Percentiles rank a stretch among this genome's conserved stretches.
Evolutionary conservation across 2,329 filamentous ascomycete species (phyloP).

Genomic region (Claviceps africana): DNA sequence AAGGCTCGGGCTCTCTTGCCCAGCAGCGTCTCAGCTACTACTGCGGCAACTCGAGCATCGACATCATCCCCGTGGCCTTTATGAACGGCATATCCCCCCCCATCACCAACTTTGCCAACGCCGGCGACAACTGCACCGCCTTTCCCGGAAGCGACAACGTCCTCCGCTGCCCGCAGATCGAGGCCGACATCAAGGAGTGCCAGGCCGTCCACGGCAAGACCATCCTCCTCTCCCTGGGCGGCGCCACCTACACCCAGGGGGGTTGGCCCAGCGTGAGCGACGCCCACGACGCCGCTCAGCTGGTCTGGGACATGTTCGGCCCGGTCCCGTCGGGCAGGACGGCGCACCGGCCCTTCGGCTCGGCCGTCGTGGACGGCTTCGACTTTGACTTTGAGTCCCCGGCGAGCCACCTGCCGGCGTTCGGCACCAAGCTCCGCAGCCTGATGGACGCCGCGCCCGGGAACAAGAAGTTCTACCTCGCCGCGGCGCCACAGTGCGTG

Average conservation of each 20-base stretch:
- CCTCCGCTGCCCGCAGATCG: conserved; percentile 49
- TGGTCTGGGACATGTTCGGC: conserved; percentile 60
- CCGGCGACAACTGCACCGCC: conserved; percentile 44
- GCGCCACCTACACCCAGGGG: conserved; percentile 54
- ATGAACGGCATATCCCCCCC: conserved; percentile 41
- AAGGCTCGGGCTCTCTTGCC: conserved; percentile 10
- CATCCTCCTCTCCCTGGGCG: conserved; percentile 58
- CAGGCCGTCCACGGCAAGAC: conserved; percentile 51
- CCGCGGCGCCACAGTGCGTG: conserved; percentile 53
- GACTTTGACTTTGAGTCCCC: conserved; percentile 60
- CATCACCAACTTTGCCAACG: conserved; percentile 50
- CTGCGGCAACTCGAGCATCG: conserved; percentile 3
- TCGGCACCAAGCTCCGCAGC: conserved; percentile 42
- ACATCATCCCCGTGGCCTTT: conserved; percentile 50
- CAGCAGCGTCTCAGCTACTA: conserved; percentile 7
- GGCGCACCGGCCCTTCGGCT: conserved; percentile 37
- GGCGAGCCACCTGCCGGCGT: conserved; percentile 44
- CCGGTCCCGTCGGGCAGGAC: conserved; percentile 29
- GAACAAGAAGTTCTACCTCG: conserved; percentile 49
- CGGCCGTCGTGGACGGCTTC: conserved; percentile 55
- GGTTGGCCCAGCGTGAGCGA: conserved; percentile 42
- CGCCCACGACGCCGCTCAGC: conserved; percentile 42
- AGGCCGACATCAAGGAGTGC: conserved; percentile 42
- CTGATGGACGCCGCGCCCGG: conserved; percentile 37
- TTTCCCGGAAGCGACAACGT: conserved; percentile 26